These are phyloP conservation scores for Macrolepiota albuminosa DNA, from an alignment of 768 basidiomycete species.

Conservation along the genomic window DNA sequence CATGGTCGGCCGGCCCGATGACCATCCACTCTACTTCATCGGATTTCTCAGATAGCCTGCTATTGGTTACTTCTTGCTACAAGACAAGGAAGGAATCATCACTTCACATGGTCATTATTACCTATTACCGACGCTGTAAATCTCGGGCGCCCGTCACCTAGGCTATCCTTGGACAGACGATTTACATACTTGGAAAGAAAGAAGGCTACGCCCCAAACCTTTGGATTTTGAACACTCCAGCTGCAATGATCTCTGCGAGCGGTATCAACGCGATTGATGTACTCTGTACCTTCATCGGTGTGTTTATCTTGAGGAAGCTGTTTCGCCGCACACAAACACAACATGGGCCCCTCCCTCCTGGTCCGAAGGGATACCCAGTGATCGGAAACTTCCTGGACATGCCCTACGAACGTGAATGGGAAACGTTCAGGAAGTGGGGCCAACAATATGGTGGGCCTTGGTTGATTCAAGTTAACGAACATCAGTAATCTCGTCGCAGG, in stretches of 20 bases:
- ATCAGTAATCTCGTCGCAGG: conserved; percentile 29
- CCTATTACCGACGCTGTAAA: too few species aligned
- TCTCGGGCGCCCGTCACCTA: too few species aligned
- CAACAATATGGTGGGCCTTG: conserved; percentile 1
- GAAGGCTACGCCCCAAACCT: too few species aligned
- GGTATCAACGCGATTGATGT: conserved; percentile 17
- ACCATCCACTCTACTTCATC: too few species aligned
- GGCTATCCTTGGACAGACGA: too few species aligned
- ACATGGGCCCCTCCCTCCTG: conserved; percentile 4
- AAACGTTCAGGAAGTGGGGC: conserved; percentile 5
- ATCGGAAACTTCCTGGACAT: conserved; percentile 8
- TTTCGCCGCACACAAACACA: conserved; percentile 15
- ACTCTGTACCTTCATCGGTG: conserved; percentile 24
- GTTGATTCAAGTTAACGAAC: background rate
- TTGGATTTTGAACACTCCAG: background rate
- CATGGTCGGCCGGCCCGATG: too few species aligned
- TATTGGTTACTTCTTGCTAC: too few species aligned
- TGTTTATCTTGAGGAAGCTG: conserved; percentile 29
- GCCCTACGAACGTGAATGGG: conserved; percentile 1
- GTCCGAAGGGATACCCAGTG: conserved; percentile 4
- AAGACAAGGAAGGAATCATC: too few species aligned
- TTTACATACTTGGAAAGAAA: too few species aligned
- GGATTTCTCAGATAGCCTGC: too few species aligned
- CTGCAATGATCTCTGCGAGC: background rate
- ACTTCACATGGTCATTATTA: too few species aligned